Base-by-base conservation (phyloP, 148 eudicot species). In the Rhododendron henanense region DNA sequence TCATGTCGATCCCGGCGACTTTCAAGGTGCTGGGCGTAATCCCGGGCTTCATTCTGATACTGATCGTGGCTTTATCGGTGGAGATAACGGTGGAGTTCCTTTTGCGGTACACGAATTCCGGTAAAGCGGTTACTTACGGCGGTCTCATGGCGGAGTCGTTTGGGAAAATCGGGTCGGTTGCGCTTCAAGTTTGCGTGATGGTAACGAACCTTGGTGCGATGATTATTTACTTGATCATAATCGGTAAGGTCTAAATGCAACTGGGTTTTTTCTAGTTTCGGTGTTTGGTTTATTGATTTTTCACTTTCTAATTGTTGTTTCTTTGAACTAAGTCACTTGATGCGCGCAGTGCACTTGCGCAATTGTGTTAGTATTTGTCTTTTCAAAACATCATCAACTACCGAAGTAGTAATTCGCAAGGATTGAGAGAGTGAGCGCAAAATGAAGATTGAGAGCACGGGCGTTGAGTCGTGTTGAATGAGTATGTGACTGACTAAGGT, bases 1-100 rank as follows among this genome's bases (percentile, higher is more conserved):
- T 96, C 61, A 96, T 94, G 98, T 94, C 98, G n/a, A 93, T 96
- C 50, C 98, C 98, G 65, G 96, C 98, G 37, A 96, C 98, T 15
- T 91, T 96, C 45, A 96, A 93, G 88, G 96, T 94, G 0, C 63
- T 96, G 59, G 98, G 98, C 9, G 87, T 96, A 0, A 50, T 93
- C 14, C 98, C 98, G 7, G 94, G 96, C 47, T 90, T 96, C 14
- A 11, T 88, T 2, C 69, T 93, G 8, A 91, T 96, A 33, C 3
- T 93, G 6, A 15, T 92, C 37, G 90, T 96, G 82, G 95, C 94
- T 2, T 81, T 92, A 4, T 86, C 94, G 87, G 94, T 93, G 73
- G 95, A 95, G 45, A 51, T 94, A 28, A 90, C 98, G 11, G 98
- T 92, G 28, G 96, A 95, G 86, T 95, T 94, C 57, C 85, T 95